Conservation (phyloP, 192 early-diverging fungal genomes). For the Funneliformis mosseae region DNA sequence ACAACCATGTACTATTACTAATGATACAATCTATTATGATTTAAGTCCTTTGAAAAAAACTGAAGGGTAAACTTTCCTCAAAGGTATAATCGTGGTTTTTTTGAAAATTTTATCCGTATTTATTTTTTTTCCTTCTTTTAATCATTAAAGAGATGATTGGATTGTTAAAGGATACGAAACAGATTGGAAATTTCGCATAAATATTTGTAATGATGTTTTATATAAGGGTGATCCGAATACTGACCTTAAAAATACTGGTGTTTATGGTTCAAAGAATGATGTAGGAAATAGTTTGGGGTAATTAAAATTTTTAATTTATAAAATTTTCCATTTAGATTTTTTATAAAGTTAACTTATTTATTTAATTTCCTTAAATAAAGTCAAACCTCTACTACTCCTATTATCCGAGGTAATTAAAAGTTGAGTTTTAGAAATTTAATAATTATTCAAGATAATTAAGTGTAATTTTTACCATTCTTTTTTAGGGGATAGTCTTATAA, state of each 20-base stretch:
- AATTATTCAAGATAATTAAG: neutral
- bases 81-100: neutral
- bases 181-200: neutral
- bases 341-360: neutral
- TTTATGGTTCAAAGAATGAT: neutral
- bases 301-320: neutral
- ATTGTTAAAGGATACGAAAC: neutral
- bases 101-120: neutral
- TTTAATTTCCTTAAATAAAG: neutral
- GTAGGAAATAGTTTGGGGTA: neutral
- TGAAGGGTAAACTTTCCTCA: neutral
- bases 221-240: neutral
- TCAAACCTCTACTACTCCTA: neutral
- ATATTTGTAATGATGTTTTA: neutral
- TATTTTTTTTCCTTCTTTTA: neutral
- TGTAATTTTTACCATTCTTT: slow-evolving; percentile 2
- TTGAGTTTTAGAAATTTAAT: neutral
- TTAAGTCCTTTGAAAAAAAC: neutral
- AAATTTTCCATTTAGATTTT: neutral
- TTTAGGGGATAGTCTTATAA: slow-evolving; percentile 38
- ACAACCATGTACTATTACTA: neutral
- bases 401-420: neutral
- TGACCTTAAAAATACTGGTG: neutral
- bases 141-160: neutral
- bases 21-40: neutral